Evolutionary conservation across 805 yeast genomes (phyloP).

Genomic region (Millerago galiae): DNA sequence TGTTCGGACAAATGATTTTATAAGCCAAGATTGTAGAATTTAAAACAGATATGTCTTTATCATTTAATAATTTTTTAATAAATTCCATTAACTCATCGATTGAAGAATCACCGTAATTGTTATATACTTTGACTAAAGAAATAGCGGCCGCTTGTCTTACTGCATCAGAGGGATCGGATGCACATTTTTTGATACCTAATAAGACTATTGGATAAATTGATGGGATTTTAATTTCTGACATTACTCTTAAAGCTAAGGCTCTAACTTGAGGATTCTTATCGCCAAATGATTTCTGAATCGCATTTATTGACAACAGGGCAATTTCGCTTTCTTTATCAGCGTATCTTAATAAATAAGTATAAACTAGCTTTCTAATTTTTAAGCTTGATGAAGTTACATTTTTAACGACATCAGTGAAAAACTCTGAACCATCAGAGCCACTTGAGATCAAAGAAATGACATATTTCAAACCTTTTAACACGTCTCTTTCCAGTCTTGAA

Average conservation of each 20-base stretch:
- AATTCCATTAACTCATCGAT: conserved; percentile 44
- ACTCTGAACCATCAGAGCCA: conserved; percentile 31
- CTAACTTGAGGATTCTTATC: conserved; percentile 67
- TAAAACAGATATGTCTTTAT: conserved; percentile 59
- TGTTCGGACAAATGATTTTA: conserved; percentile 45
- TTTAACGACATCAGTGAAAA: conserved; percentile 84
- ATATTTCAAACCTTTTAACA: conserved; percentile 52
- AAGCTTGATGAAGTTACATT: conserved; percentile 65
- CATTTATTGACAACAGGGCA: conserved; percentile 84
- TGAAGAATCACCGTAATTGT: conserved; percentile 36
- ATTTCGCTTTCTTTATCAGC: conserved; percentile 84
- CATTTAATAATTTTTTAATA: conserved; percentile 53
- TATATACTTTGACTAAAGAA: conserved; percentile 56
- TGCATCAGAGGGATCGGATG: conserved; percentile 63
- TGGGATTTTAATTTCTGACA: conserved; percentile 77
- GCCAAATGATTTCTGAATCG: conserved; percentile 76
- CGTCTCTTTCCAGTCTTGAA: conserved; percentile 63
- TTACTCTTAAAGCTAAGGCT: conserved; percentile 67
- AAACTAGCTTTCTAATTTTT: conserved; percentile 68
- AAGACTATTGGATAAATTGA: conserved; percentile 76
- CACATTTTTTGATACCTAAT: conserved; percentile 62
- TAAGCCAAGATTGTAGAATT: conserved; percentile 60
- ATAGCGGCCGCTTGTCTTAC: conserved; percentile 79
- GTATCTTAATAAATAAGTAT: conserved; percentile 64
- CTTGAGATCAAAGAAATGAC: conserved; percentile 40